Evolutionary conservation across 2,329 filamentous ascomycete species (phyloP), one percentile per base, ranked within the genome.

Genomic region (Nothopassalora personata): DNA sequence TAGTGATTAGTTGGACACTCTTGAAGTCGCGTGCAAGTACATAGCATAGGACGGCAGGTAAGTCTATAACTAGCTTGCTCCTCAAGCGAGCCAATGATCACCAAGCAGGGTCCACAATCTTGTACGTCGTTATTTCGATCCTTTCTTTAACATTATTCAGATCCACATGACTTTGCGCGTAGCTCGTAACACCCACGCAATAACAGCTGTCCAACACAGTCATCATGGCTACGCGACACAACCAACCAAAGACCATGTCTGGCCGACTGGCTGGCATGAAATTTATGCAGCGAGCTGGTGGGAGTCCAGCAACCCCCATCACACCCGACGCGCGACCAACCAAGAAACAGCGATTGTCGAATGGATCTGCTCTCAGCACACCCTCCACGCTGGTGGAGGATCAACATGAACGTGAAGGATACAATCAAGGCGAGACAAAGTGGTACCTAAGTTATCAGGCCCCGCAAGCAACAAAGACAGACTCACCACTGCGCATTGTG

Each of bases 281-380:
- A 79, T 97, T 97, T 73, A 97, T 97, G 92, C 92, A 96, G 79
- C 85, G 92, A n/a, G 58, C 49, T 34, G 49, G 49, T 10, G 30
- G 30, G 3, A 34, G 39, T 39, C 23, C 48, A 69, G 89, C 89
- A 61, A 72, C 77, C 18, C 77, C 79, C 3, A 54, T 53, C 43
- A 74, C 80, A 60, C 73, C 82, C 63, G 70, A 80, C 53, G 77
- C 81, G 18, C 83, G 77, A n/a, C 75, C 78, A 1, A 68, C 82
- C 13, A 91, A 92, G 74, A 85, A 86, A 65, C 82, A 84, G 64
- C 88, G 87, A 69, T 73, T 80, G 11, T 78, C 79, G 9, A 71
- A 68, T 31, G 69, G 74, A 10, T 70, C 68, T 11, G 49, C 49
- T 5, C 27, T 19, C 48, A 70, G 76, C 23, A 71, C 74, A 31